phyloP scores from a whole-genome alignment of 805 yeast genomes.

The Komagataella mondaviorum region DNA sequence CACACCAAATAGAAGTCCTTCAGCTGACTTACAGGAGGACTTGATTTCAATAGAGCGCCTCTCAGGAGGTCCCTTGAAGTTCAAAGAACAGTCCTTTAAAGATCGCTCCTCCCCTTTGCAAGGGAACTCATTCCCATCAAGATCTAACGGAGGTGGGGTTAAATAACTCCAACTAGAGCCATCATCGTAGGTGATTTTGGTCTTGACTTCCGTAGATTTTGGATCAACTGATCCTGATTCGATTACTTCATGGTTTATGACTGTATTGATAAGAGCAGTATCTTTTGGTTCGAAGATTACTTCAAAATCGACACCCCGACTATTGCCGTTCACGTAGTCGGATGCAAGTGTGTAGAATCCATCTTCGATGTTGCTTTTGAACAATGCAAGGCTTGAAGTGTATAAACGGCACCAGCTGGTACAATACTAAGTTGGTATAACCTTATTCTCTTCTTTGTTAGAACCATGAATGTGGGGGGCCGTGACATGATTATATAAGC shows the following conservation, averaged over 20 bases:
- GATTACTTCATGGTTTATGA: slow-evolving; percentile 34
- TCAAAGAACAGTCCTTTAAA: slow-evolving; percentile 57
- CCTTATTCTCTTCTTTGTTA: neutral
- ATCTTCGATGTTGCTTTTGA: neutral
- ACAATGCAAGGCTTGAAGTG: neutral
- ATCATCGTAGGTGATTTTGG: slow-evolving; percentile 77
- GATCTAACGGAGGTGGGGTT: slow-evolving; percentile 54
- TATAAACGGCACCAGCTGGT: neutral
- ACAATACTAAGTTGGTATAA: neutral
- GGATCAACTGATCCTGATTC: slow-evolving; percentile 10
- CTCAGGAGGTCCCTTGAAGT: slow-evolving; percentile 86
- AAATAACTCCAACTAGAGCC: slow-evolving; percentile 79
- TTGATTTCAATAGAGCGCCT: slow-evolving; percentile 74
- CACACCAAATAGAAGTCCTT: slow-evolving; percentile 78
- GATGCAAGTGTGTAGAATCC: neutral
- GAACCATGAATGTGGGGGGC: neutral
- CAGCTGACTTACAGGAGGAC: slow-evolving; percentile 76
- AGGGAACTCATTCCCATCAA: slow-evolving; percentile 38
- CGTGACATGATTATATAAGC: neutral
- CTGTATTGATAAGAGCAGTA: slow-evolving; percentile 60
- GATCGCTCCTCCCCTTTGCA: slow-evolving; percentile 28
- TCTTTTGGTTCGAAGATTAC: slow-evolving; percentile 44
- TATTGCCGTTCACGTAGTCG: neutral
- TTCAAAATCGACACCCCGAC: neutral
- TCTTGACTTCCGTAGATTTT: slow-evolving; percentile 26